Percentiles rank a stretch among this genome's conserved stretches.
These are phyloP conservation scores for Erigeron canadensis DNA, from an alignment of 129 eudicot species.

Conservation along the genomic window DNA sequence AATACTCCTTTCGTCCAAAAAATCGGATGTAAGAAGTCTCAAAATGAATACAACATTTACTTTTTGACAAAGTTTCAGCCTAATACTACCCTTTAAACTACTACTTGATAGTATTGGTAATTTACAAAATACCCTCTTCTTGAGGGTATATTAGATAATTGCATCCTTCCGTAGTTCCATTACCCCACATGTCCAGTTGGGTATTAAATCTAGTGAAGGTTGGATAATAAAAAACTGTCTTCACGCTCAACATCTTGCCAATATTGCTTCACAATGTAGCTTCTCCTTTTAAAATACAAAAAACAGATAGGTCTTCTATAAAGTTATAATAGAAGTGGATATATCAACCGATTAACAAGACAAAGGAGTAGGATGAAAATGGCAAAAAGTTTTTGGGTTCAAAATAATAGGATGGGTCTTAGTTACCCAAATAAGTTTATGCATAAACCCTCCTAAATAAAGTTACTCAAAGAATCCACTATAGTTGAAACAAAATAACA, in stretches of 20 bases:
- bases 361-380: background rate
- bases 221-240: background rate
- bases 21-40: too few species aligned
- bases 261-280: slow-evolving; percentile 4
- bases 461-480: background rate
- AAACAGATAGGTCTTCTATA: background rate
- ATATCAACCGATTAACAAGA: background rate
- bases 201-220: background rate
- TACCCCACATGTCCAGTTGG: background rate
- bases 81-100: background rate
- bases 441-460: background rate
- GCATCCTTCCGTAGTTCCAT: background rate
- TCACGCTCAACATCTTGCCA: background rate
- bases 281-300: background rate
- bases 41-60: background rate
- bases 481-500: background rate
- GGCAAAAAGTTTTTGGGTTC: background rate
- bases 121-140: background rate
- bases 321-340: background rate
- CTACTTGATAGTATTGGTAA: background rate
- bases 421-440: background rate
- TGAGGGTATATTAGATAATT: slow-evolving; percentile 1
- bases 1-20: too few species aligned
- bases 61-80: slow-evolving; percentile 3
- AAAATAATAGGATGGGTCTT: background rate